Evolutionary conservation across 495 filamentous ascomycete genomes (phyloP).

Genomic region (Aspergillus ostianus): DNA sequence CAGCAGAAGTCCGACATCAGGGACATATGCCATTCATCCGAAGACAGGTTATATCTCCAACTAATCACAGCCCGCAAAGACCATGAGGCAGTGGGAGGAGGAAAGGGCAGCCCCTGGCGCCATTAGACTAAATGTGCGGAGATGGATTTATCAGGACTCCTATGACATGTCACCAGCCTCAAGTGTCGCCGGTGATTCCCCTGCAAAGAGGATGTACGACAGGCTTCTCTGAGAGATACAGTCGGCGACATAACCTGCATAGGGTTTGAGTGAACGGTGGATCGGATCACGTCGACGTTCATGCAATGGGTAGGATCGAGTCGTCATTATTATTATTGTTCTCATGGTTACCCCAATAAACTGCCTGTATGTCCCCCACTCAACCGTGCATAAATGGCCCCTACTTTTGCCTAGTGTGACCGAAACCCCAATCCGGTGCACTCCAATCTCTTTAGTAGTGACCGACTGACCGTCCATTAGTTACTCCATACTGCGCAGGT

Average conservation of each 20-base stretch:
- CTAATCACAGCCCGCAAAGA: too few species aligned
- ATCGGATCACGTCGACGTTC: background rate
- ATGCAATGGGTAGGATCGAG: background rate
- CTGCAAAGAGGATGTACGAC: too few species aligned
- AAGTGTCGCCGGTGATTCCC: too few species aligned
- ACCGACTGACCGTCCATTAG: too few species aligned
- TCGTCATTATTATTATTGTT: background rate
- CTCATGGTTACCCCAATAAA: slow-evolving; percentile 4
- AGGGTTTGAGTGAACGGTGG: slow-evolving; percentile 1
- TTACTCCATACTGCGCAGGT: too few species aligned
- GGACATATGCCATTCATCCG: too few species aligned
- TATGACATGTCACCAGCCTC: background rate
- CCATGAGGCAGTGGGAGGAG: too few species aligned
- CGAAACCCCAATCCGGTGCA: background rate
- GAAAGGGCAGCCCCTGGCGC: background rate
- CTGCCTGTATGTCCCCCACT: background rate
- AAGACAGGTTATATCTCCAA: too few species aligned
- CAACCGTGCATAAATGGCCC: slow-evolving; percentile 3
- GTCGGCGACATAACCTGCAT: background rate
- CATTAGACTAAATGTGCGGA: background rate
- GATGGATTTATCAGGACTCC: background rate
- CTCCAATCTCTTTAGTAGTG: background rate
- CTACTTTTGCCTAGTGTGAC: slow-evolving; percentile 1
- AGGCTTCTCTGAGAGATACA: background rate
- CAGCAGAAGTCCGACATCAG: too few species aligned